Evolutionary conservation across 192 early-diverging fungal genomes (phyloP), one percentile per base, ranked within the genome.

Genomic region (Podila epicladia): DNA sequence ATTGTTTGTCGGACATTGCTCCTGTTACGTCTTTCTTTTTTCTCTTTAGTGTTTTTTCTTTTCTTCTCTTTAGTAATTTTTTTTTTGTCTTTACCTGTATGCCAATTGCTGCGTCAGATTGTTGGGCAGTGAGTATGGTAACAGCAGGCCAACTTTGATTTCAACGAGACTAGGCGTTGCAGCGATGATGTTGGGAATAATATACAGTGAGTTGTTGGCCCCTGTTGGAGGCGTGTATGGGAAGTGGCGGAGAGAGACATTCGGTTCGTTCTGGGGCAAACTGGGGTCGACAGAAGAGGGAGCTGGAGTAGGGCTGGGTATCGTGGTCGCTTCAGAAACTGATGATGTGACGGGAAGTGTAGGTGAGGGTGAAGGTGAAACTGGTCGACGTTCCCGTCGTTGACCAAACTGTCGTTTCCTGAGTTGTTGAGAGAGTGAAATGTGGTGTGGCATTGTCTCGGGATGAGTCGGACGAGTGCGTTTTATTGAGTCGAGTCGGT

Each of bases 81-180:
- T 15, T 26, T 49, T 61, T 35, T 61, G 28, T 12, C 28, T 20
- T 58, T 79, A 79, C 75, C 75, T 79, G 75, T 62, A 79, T 5
- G 76, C 53, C 9, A 79, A 53, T 20, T 72, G 65, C 49, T 79
- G 76, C 3, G 76, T 79, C 17, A 79, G 55, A 33, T 79, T 79
- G 61, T 72, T 68, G 48, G 76, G 76, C 41, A 79, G 29, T 0
- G 76, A 79, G 32, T 61, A 79, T 1, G 76, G 70, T 15, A 79
- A 29, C 20, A 79, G 51, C 5, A 79, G 58, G 15, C 76, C 76
- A 3, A 79, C 65, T 5, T 49, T 72, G 55, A 79, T 67, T 32
- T 79, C 76, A 12, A 79, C 65, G 28, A 72, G 33, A 3, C 76
- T 70, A 19, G 65, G 38, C 26, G 50, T 53, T 1, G 41, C 64